Evolutionary conservation across 2,329 filamentous ascomycete genomes (phyloP), one percentile per base, ranked within the genome.

Genomic region (Exserohilum rostratum): DNA sequence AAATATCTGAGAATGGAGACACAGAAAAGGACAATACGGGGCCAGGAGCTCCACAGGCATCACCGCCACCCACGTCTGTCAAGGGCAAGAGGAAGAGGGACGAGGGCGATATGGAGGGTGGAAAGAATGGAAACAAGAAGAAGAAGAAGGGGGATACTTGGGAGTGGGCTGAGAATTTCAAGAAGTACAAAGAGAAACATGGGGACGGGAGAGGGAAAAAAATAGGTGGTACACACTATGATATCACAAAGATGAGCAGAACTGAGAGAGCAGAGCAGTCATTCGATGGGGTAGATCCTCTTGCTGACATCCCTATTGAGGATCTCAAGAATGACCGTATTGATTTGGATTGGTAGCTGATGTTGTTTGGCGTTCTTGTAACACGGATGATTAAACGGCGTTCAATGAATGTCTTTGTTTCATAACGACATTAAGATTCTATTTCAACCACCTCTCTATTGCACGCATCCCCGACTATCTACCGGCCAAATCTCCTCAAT

Each of bases 401-500:
- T 35, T 35, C 25, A n/a, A 10, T 18, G 7, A 25, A 18, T 43
- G 17, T 7, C 4, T 22, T 46, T 17, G 6, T 46, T 18, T 17
- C 31, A 10, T 35, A 46, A 30, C 31, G 5, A 43, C 17, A 18
- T 13, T 30, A 5, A 31, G 35, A 7, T 15, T 40, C 17, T 37
- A 27, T 22, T 15, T 22, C 3, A 29, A 29, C 18, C n/a, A 7
- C 13, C 5, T 15, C 18, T 18, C 22, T 50, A 83, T 62, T 83
- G 81, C 18, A 83, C 81, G 64, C 77, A 82, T 3, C 81, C 81
- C 44, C 81, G 74, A 2, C 79, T 75, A 66, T 81, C 80, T 5
- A 83, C 81, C 0, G 72, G 62, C 81, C 81, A 83, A 18, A 83
- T 81, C 60, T 82, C 80, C 58, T 82, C 76, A 55, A 83, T 75